Conservation (phyloP, 176 grass and related monocot species). For the Musa acuminata region DNA sequence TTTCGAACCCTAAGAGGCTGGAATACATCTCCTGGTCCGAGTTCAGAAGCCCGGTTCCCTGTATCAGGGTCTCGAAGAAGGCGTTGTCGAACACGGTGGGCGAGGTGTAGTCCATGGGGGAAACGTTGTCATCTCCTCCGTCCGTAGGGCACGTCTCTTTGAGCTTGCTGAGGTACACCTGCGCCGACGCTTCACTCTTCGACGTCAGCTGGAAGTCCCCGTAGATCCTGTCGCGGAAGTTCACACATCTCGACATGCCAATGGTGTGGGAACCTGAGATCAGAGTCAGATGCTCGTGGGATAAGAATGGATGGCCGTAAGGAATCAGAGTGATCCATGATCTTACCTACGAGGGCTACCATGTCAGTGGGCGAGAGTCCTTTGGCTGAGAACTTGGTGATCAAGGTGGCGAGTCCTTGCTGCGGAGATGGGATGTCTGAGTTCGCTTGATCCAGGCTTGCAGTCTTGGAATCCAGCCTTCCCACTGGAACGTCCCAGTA, state of each 20-base stretch:
- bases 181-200: slow-evolving; percentile 38
- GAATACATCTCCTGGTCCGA: slow-evolving; percentile 99
- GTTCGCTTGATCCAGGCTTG: slow-evolving; percentile 79
- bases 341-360: slow-evolving; percentile 84
- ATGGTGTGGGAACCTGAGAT: slow-evolving; percentile 74
- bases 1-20: slow-evolving; percentile 44
- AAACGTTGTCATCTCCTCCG: slow-evolving; percentile 63
- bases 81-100: slow-evolving; percentile 68
- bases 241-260: slow-evolving; percentile 64
- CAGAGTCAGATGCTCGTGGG: too few relatives aligned
- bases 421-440: slow-evolving; percentile 67
- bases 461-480: slow-evolving; percentile 75
- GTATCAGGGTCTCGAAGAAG: slow-evolving; percentile 57
- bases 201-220: slow-evolving; percentile 66
- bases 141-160: slow-evolving; percentile 62
- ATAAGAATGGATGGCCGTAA: too few relatives aligned
- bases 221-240: slow-evolving; percentile 64
- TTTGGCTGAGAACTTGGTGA: slow-evolving; percentile 87
- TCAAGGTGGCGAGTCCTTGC: slow-evolving; percentile 67
- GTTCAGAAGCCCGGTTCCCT: slow-evolving; percentile 74
- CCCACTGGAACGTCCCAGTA: slow-evolving; percentile 98
- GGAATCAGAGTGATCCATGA: too few relatives aligned
- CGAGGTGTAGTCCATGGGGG: slow-evolving; percentile 59
- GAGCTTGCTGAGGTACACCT: slow-evolving; percentile 60
- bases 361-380: slow-evolving; percentile 85